Evolutionary conservation across 148 eudicot species (phyloP), one percentile per base, ranked within the genome.

Genomic region (Spergularia marina): DNA sequence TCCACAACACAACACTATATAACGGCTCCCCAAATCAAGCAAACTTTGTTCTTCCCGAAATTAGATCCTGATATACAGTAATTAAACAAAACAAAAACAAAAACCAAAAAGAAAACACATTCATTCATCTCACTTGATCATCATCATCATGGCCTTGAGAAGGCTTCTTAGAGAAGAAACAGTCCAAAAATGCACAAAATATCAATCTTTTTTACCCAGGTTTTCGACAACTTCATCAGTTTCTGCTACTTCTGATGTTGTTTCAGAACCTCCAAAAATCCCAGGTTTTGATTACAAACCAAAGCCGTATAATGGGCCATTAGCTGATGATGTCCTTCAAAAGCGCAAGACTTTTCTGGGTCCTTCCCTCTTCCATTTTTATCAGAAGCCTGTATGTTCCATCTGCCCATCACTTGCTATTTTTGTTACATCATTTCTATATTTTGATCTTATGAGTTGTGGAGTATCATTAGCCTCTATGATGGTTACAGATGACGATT

Each of bases 311-410:
- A 85, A 59, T 1, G 98, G 98, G 40, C 97, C 93, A 0, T 79
- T 74, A 34, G 88, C 88, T 14, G 96, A 90, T 70, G 85, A 94
- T 58, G 94, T 94, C 17, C 41, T 94, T 4, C 82, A 80, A 54
- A 94, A 92, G 86, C 85, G 97, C 58, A 91, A 86, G 85, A 88
- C 84, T 82, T 94, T 79, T 81, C 87, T 94, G 60, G 96, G 98
- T 4, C 88, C 98, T 9, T 94, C 98, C 51, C 87, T 94, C 30
- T 94, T 94, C 76, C 83, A 92, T 69, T 94, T 79, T 65, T 92
- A 94, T 75, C 92, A 94, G 61, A 92, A 86, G 30, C 98, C 98
- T 52, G 98, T 92, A 84, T 87, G 85, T 30, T 30, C 21, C 21
- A 39, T 16, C 25, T 75, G n/a, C 41, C 3, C n/a, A 2, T 40